Evolutionary conservation across 805 yeast genomes (phyloP), one percentile per base, ranked within the genome.

Genomic region (Candida qinlingensis): DNA sequence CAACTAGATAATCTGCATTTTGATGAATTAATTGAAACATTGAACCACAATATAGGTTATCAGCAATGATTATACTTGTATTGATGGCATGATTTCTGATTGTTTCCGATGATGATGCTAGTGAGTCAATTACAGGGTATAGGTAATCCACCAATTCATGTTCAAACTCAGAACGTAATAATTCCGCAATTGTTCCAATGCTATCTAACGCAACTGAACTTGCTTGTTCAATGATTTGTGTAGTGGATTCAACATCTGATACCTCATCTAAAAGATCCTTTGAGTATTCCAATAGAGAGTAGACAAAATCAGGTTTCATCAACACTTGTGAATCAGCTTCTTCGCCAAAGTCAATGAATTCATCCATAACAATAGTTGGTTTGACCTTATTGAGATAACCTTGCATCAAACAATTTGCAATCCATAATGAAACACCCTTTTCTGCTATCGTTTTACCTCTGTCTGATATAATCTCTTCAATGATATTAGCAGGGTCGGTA

Each of bases 1-100:
- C 97, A 12, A 90, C 69, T 19, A 92, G 65, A 60, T 91, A 91
- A 57, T 92, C 97, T 48, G 81, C 74, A 61, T 90, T 92, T 28
- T 79, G 80, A 36, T 74, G 58, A 2, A 94, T 71, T 50, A 92
- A 60, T 3, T 65, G 64, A 34, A 69, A 69, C 3, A 91, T 64
- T 0, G 88, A 79, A 0, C 84, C 84, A 34, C 69, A 57, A 51
- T 83, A 85, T 10, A 81, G 67, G 5, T 70, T 62, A 8, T 64
- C 54, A 0, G 87, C 77, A 5, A 91, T 67, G 3, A 77, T 68
- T 19, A 68, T 49, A 4, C 80, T 67, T 1, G 88, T 79, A 1
- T 60, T 52, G 53, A 78, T 77, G 36, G 96, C 79, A 58, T 71
- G 75, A 49, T 71, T 51, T 53, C 84, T 62, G 7, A 79, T 63